phyloP scores from a whole-genome alignment of 106 monocot species.

The Iris macrosiphon region DNA sequence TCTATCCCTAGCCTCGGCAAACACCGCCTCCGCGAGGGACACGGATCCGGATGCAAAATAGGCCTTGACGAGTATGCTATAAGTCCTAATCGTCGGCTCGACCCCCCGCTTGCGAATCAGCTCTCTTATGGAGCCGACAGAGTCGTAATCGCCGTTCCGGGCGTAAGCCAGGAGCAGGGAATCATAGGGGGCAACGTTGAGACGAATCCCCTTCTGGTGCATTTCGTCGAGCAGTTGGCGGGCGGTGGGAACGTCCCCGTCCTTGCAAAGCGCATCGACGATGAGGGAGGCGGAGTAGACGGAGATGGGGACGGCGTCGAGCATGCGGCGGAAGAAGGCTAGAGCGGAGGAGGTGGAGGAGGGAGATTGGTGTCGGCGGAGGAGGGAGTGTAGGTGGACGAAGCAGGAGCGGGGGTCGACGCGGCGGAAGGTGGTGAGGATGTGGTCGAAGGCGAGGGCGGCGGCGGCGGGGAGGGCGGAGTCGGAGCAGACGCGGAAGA shows the following conservation, averaged over 20 bases:
- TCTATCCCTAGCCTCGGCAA: conserved; percentile 31
- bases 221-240: conserved; percentile 77
- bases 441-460: conserved; percentile 40
- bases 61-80: conserved; percentile 43
- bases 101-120: conserved; percentile 36
- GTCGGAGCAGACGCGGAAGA: conserved; percentile 69
- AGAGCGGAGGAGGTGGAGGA: conserved; percentile 24
- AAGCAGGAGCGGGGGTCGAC: conserved; percentile 52
- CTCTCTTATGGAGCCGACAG: conserved; percentile 22
- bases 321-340: conserved; percentile 36
- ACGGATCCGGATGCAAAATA: conserved; percentile 31
- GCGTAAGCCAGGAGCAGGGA: conserved; percentile 45
- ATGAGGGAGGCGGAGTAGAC: conserved; percentile 47
- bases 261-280: conserved; percentile 53
- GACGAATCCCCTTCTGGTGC: conserved; percentile 27
- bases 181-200: conserved; percentile 61
- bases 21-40: conserved; percentile 41
- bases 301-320: conserved; percentile 35
- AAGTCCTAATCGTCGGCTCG: conserved; percentile 33
- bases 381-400: conserved; percentile 42
- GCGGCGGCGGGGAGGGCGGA: conserved; percentile 34
- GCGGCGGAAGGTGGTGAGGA: conserved; percentile 25
- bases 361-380: conserved; percentile 1
- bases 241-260: conserved; percentile 34
- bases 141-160: conserved; percentile 31